phyloP scores from a whole-genome alignment of 2,329 filamentous ascomycete genomes.

The Alternaria sp. region DNA sequence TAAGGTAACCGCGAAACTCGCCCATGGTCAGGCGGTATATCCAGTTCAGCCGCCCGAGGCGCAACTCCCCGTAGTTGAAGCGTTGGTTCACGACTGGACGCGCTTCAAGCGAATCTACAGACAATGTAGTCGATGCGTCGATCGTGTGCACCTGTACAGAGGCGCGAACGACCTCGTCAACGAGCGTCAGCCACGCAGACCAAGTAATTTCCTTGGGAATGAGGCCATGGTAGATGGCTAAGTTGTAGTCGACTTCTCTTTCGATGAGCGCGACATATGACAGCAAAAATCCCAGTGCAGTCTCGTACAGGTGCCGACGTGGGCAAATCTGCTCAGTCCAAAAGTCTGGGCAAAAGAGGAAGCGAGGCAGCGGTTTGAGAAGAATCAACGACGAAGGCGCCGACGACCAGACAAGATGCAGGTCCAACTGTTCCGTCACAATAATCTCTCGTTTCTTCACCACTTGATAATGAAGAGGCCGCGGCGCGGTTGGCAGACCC shows the following conservation, averaged over 20 bases:
- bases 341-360: conserved; percentile 28
- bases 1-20: conserved; percentile 29
- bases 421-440: conserved; percentile 31
- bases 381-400: conserved; percentile 20
- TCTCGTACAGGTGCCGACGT: conserved; percentile 22
- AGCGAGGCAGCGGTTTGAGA: conserved; percentile 35
- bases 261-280: conserved; percentile 33
- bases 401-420: conserved; percentile 34
- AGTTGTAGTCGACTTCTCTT: conserved; percentile 29
- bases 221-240: conserved; percentile 25
- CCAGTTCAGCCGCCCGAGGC: conserved; percentile 38
- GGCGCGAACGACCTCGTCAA: conserved; percentile 18
- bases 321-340: conserved; percentile 30
- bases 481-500: conserved; percentile 28
- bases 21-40: conserved; percentile 29
- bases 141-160: conserved; percentile 7
- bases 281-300: conserved; percentile 31
- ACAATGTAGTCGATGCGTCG: conserved; percentile 8
- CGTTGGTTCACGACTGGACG: conserved; percentile 31
- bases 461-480: conserved; percentile 31
- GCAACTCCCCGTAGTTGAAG: conserved; percentile 37
- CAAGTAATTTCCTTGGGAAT: conserved; percentile 34
- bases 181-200: conserved; percentile 25
- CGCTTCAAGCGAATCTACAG: neutral
- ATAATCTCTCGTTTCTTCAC: conserved; percentile 34